Percentiles rank a stretch among this genome's conserved stretches.
These are phyloP conservation scores for Phytophthora europaea DNA, from an alignment of 352 stramenopile genomes.

Conservation along the genomic window DNA sequence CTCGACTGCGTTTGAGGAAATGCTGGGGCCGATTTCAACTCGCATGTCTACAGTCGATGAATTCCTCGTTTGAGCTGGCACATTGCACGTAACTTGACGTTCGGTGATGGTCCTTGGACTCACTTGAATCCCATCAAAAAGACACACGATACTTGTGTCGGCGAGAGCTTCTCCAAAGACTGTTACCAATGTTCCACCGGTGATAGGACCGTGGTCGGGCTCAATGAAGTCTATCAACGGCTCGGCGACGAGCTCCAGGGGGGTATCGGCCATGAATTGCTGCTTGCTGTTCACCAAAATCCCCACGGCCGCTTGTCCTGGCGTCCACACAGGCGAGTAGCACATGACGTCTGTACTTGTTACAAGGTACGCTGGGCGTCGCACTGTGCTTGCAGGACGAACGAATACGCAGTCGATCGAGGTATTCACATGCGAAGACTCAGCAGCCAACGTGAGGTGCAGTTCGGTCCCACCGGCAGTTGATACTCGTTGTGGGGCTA, in stretches of 20 bases:
- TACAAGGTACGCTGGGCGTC: conserved; percentile 36
- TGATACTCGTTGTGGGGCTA: conserved; percentile 38
- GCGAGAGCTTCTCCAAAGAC: conserved; percentile 34
- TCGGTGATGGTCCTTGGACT: conserved; percentile 25
- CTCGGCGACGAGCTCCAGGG: conserved; percentile 34
- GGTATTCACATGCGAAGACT: conserved; percentile 11
- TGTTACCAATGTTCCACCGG: conserved; percentile 38
- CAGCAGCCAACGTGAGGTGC: conserved; percentile 26
- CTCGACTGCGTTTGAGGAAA: conserved; percentile 40
- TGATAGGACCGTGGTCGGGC: conserved; percentile 35
- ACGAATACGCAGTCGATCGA: conserved; percentile 55
- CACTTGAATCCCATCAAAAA: conserved; percentile 37
- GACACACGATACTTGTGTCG: conserved; percentile 24
- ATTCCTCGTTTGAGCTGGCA: conserved; percentile 20
- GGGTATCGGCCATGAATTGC: conserved; percentile 24
- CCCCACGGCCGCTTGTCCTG: conserved; percentile 35
- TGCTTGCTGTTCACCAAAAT: conserved; percentile 37
- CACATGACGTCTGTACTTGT: conserved; percentile 35
- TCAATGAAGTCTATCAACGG: conserved; percentile 32
- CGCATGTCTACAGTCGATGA: conserved; percentile 9
- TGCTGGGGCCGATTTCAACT: conserved; percentile 21
- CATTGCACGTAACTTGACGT: conserved; percentile 31
- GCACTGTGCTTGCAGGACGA: conserved; percentile 12
- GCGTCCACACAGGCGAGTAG: conserved; percentile 39
- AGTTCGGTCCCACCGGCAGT: conserved; percentile 42